Conservation (phyloP, 257 asterid species). For the Solanum etuberosum region DNA sequence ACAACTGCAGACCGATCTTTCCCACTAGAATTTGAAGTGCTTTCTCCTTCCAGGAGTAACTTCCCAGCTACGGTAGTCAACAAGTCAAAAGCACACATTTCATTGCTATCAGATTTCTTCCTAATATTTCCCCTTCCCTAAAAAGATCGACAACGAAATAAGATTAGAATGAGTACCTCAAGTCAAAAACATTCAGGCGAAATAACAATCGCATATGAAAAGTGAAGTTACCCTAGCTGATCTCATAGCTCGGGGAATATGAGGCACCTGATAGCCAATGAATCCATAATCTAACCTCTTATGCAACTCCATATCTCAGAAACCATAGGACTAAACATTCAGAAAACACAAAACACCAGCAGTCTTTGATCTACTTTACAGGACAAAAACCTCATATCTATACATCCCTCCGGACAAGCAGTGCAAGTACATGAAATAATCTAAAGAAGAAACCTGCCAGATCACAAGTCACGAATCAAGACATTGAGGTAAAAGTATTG, state of each 20-base stretch:
- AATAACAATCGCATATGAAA: neutral
- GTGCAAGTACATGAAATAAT: constrained; percentile 2
- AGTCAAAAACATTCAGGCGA: neutral
- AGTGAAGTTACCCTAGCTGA: constrained; percentile 57
- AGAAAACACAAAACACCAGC: constrained; percentile 16
- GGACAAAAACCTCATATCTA: neutral
- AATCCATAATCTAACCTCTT: constrained; percentile 76
- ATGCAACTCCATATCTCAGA: constrained; percentile 65
- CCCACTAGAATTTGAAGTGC: constrained; percentile 24
- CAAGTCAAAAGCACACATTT: constrained; percentile 74
- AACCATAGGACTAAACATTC: constrained; percentile 42
- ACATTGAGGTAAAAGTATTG: neutral
- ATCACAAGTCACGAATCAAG: neutral
- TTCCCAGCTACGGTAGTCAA: constrained; percentile 85
- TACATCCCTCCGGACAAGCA: neutral
- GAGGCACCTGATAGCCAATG: constrained; percentile 65
- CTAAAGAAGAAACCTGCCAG: constrained; percentile 2
- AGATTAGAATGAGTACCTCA: constrained; percentile 4
- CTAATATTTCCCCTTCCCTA: constrained; percentile 55
- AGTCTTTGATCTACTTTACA: constrained; percentile 10
- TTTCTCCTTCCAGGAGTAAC: constrained; percentile 44
- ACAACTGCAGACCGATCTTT: constrained; percentile 29
- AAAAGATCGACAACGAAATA: constrained; percentile 13
- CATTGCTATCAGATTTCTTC: constrained; percentile 45
- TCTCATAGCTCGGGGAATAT: constrained; percentile 85